Evolutionary conservation across 768 basidiomycete genomes (phyloP).

Genomic region (Polyporus arcularius): DNA sequence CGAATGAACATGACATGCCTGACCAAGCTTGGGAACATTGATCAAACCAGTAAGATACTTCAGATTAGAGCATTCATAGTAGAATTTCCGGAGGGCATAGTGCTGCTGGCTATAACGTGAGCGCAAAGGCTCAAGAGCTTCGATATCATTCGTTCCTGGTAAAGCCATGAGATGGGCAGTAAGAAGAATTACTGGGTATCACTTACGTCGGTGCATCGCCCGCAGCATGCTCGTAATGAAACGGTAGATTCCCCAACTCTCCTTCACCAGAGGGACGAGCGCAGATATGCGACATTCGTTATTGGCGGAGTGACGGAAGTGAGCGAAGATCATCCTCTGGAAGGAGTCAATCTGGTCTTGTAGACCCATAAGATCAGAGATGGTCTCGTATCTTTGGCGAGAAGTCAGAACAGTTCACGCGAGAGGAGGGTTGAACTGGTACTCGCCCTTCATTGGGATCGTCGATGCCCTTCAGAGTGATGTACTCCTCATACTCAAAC

Average conservation of each 20-base stretch:
- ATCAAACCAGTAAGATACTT: slow-evolving; percentile 97
- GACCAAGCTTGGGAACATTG: slow-evolving; percentile 96
- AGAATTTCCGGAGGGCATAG: slow-evolving; percentile 92
- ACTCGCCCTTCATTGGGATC: slow-evolving; percentile 98
- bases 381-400: slow-evolving; percentile 85
- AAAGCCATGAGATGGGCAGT: neutral
- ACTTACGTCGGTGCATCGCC: slow-evolving; percentile 91
- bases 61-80: slow-evolving; percentile 98
- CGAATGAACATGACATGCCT: slow-evolving; percentile 44
- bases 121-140: slow-evolving; percentile 86
- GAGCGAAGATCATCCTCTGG: slow-evolving; percentile 95
- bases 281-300: slow-evolving; percentile 98
- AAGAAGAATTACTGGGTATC: neutral
- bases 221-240: slow-evolving; percentile 99
- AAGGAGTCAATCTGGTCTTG: slow-evolving; percentile 99
- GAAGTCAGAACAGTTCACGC: neutral
- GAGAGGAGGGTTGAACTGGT: neutral
- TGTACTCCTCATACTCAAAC: slow-evolving; percentile 99
- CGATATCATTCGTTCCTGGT: slow-evolving; percentile 84
- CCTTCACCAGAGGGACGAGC: slow-evolving; percentile 95
- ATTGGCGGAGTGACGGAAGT: slow-evolving; percentile 87
- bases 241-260: slow-evolving; percentile 98
- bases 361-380: slow-evolving; percentile 93
- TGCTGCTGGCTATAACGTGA: slow-evolving; percentile 91
- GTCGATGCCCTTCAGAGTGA: slow-evolving; percentile 95